phyloP scores from a whole-genome alignment of 2,329 filamentous ascomycete species.

The Fusarium sp. region DNA sequence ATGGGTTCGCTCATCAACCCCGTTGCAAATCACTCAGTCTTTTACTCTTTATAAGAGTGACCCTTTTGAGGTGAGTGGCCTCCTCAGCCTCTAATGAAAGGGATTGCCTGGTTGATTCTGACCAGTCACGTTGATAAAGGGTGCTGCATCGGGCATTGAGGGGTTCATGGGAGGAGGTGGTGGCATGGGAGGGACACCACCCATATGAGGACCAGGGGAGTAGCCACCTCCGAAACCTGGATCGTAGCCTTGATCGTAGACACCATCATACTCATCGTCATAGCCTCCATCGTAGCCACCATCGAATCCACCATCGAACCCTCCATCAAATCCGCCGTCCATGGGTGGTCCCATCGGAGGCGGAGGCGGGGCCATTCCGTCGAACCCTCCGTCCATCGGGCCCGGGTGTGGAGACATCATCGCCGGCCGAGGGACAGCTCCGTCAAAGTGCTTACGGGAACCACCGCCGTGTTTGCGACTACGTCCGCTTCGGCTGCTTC shows the following conservation, averaged over 20 bases:
- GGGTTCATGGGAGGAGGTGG: slow-evolving; percentile 40
- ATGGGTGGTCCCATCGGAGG: slow-evolving; percentile 40
- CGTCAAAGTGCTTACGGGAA: slow-evolving; percentile 47
- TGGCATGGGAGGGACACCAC: slow-evolving; percentile 27
- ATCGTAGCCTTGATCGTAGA: slow-evolving; percentile 32
- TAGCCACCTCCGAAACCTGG: slow-evolving; percentile 32
- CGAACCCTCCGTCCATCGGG: slow-evolving; percentile 37
- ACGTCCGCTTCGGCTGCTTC: slow-evolving; percentile 37
- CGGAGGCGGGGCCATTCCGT: slow-evolving; percentile 28
- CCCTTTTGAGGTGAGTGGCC: neutral
- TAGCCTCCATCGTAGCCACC: slow-evolving; percentile 24
- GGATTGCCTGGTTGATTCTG: slow-evolving; percentile 41
- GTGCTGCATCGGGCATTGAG: slow-evolving; percentile 32
- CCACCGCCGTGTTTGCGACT: slow-evolving; percentile 38
- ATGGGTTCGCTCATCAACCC: slow-evolving; percentile 17
- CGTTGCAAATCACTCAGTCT: neutral
- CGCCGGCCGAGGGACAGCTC: slow-evolving; percentile 43
- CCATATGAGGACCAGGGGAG: slow-evolving; percentile 30
- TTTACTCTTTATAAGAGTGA: slow-evolving; percentile 6
- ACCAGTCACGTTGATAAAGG: slow-evolving; percentile 47
- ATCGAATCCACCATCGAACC: slow-evolving; percentile 17
- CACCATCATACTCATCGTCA: slow-evolving; percentile 19
- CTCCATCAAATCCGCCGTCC: slow-evolving; percentile 37
- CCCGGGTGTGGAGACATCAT: slow-evolving; percentile 33
- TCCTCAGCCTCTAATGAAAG: slow-evolving; percentile 25